These are phyloP conservation scores for Flaveria linearis DNA, from an alignment of 129 eudicot species.

Conservation along the genomic window DNA sequence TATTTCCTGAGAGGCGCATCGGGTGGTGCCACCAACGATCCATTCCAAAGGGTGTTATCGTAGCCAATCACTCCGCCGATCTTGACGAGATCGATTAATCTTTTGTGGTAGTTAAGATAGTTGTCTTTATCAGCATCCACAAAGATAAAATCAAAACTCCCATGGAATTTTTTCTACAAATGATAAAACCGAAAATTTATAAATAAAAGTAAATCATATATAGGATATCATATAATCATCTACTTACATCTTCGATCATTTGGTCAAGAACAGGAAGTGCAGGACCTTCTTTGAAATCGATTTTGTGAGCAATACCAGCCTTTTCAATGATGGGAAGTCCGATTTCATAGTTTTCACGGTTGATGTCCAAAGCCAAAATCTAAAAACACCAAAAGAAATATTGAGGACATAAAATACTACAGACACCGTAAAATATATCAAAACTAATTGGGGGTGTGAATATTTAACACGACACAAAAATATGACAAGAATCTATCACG, in stretches of 20 bases:
- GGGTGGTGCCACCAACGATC: constrained; percentile 31
- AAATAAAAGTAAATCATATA: background rate
- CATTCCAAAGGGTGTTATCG: constrained; percentile 38
- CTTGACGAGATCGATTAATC: constrained; percentile 32
- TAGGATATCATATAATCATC: background rate
- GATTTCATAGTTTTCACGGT: constrained; percentile 32
- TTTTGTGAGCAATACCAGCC: constrained; percentile 45
- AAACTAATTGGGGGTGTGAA: too few species aligned
- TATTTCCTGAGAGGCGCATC: constrained; percentile 34
- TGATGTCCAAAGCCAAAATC: constrained; percentile 32
- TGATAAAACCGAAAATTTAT: too few species aligned
- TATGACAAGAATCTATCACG: too few species aligned
- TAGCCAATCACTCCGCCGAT: constrained; percentile 36
- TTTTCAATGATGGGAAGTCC: constrained; percentile 34
- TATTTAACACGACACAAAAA: too few species aligned
- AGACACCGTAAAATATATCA: background rate
- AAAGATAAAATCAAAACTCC: constrained; percentile 35
- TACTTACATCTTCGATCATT: constrained; percentile 42
- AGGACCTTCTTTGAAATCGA: constrained; percentile 41
- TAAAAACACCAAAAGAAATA: background rate
- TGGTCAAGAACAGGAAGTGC: constrained; percentile 38
- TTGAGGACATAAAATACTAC: background rate
- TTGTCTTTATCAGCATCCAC: constrained; percentile 40
- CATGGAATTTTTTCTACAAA: constrained; percentile 17
- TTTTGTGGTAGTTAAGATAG: constrained; percentile 32